Evolutionary conservation across 768 basidiomycete species (phyloP), one percentile per base, ranked within the genome.

Genomic region (Amanita pallidorosea): DNA sequence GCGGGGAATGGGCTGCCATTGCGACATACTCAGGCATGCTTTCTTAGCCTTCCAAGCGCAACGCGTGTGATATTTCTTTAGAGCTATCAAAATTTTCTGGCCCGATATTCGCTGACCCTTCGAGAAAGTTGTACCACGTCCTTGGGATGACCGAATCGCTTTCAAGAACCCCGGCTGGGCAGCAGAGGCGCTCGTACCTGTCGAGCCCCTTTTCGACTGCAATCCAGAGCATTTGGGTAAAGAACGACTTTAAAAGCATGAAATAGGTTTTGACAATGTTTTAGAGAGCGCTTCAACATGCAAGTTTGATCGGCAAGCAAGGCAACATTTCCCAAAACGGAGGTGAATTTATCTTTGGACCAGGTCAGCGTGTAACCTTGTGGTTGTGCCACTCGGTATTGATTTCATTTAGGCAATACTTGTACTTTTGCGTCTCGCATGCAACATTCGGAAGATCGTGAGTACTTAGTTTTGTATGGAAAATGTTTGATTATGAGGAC

Each of bases 51-150:
- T 23, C 5, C 50, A 23, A 33, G 12, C 18, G 4, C 2, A 20
- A 33, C 34, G 25, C 34, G 5, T 38, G 8, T 25, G 40, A 47
- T 20, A 5, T 22, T 38, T 22, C 20, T 7, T 5, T 31, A 78
- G 77, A 77, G 48, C 66, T 58, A 1, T 76, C 79, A 1, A 64
- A 61, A 0, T 79, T 76, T 56, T 53, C 53, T 7, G 73, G 73
- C 0, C 52, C 61, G 0, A 74, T 88, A 23, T 88, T 80, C 59
- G 80, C 85, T 9, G 81, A 89, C 56, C 81, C 85, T 0, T 68
- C 70, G 0, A 71, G 83, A 4, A 60, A 67, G 22, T 64, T 90
- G 0, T 88, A 82, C 58, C 71, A 65, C 22, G 66, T 68, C 0
- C 70, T 89, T 0, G 84, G 82, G 1, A 78, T 88, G 72, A 77